Percentiles rank a stretch among this genome's conserved stretches.
These are phyloP conservation scores for Paraphaeosphaeria sporulosa DNA, from an alignment of 2,329 filamentous ascomycete genomes.

Conservation along the genomic window DNA sequence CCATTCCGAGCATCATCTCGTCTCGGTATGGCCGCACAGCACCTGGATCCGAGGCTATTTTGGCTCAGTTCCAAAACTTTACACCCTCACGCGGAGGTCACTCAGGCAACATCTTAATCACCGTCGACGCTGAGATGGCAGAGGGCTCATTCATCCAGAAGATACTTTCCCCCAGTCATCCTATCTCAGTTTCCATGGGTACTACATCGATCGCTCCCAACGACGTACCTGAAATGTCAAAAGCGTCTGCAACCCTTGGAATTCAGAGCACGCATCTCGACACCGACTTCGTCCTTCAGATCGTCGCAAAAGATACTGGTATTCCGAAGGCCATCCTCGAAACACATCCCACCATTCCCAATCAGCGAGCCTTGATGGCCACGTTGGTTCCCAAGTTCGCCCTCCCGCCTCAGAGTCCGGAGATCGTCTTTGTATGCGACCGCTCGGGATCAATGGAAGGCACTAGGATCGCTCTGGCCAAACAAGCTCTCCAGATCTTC, in stretches of 20 bases:
- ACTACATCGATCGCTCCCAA: conserved; percentile 58
- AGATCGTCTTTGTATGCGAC: conserved; percentile 77
- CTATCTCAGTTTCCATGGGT: conserved; percentile 70
- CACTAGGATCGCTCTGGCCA: conserved; percentile 61
- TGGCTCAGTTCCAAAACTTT: conserved; percentile 22
- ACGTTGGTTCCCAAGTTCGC: conserved; percentile 75
- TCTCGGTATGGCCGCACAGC: conserved; percentile 69
- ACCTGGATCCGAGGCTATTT: conserved; percentile 25
- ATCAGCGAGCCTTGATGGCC: conserved; percentile 72
- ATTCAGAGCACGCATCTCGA: conserved; percentile 63
- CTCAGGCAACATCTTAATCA: conserved; percentile 60
- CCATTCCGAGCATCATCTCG: conserved; percentile 71
- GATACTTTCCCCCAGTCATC: conserved; percentile 72
- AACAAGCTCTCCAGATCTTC: conserved; percentile 67
- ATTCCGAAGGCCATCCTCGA: conserved; percentile 72
- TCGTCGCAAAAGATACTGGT: conserved; percentile 67
- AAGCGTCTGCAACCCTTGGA: conserved; percentile 68
- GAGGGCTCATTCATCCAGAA: conserved; percentile 64
- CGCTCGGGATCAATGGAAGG: conserved; percentile 71
- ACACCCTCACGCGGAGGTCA: conserved; percentile 17
- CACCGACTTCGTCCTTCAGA: conserved; percentile 72
- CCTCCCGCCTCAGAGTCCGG: conserved; percentile 63
- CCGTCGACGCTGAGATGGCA: conserved; percentile 67
- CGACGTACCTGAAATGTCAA: conserved; percentile 61
- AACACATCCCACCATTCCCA: conserved; percentile 66